Conservation (phyloP, 768 basidiomycete genomes). For the Filobasidium floriforme region DNA sequence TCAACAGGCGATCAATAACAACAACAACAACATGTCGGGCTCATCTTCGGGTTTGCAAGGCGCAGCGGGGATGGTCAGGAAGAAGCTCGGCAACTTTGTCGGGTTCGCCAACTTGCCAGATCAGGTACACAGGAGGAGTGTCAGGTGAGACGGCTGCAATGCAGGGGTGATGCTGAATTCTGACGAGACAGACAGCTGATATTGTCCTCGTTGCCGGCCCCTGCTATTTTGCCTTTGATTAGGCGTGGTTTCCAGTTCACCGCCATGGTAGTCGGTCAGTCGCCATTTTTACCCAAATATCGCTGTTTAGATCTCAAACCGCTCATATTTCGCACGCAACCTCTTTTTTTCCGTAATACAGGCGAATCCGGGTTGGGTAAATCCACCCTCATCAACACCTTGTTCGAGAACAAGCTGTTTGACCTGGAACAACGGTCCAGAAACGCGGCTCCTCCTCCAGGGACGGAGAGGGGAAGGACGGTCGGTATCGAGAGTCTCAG, state of each 20-base stretch:
- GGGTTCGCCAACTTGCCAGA: slow-evolving; percentile 89
- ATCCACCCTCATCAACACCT: slow-evolving; percentile 95
- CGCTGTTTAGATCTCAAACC: background rate
- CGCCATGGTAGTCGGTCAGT: slow-evolving; percentile 95
- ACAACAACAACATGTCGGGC: background rate
- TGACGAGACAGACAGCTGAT: no score
- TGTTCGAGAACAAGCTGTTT: slow-evolving; percentile 95
- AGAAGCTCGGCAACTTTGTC: slow-evolving; percentile 44
- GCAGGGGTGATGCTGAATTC: no score
- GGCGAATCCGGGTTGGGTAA: slow-evolving; percentile 90
- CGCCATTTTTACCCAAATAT: slow-evolving; percentile 23
- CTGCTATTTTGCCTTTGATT: background rate
- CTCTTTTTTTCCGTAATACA: slow-evolving; percentile 8
- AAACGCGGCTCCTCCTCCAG: slow-evolving; percentile 64
- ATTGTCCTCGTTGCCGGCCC: no score
- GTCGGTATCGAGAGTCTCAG: slow-evolving; percentile 98
- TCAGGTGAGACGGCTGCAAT: slow-evolving; percentile 59
- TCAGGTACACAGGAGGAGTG: slow-evolving; percentile 97
- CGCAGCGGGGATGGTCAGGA: slow-evolving; percentile 27
- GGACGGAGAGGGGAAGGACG: slow-evolving; percentile 79
- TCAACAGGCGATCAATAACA: background rate
- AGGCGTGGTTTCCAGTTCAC: slow-evolving; percentile 83
- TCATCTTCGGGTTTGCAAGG: background rate
- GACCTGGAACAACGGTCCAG: slow-evolving; percentile 46
- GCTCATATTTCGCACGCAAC: slow-evolving; percentile 8